Evolutionary conservation across 2,329 filamentous ascomycete genomes (phyloP), one percentile per base, ranked within the genome.

Genomic region (Alternaria incomplexa): DNA sequence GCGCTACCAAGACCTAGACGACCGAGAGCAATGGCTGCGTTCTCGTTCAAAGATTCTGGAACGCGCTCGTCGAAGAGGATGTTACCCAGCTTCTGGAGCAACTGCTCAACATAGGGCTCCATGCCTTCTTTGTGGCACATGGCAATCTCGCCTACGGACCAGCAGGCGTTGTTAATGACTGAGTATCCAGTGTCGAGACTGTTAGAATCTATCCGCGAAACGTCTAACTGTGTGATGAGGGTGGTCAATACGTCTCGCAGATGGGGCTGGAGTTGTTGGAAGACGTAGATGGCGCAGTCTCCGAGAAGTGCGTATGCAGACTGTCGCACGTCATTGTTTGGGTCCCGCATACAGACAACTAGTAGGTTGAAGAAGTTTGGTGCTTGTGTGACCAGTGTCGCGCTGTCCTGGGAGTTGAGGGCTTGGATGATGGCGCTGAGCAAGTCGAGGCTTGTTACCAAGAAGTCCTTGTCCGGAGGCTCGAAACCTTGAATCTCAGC

Each of bases 141-240:
- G 15, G 93, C 89, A 65, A 98, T 96, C 83, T 99, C 96, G 45
- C 96, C 96, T 23, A 90, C 90, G 7, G 94, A 96, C 96, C 96
- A 99, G 82, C 95, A 98, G 22, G 96, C 95, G 77, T 99, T 99
- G 86, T 98, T 99, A 63, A 98, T 90, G 28, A 98, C 94, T 63
- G 93, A 93, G 79, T 97, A 97, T 13, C 90, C 90, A 17, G 88
- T 91, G 67, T 97, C 93, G 50, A 93, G 89, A 64, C 93, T 91
- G 71, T 96, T 93, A 64, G 94, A 87, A 58, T 85, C 86, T 64
- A 93, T 91, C 69, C 81, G 75, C 13, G 70, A 73, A 40, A 97
- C 84, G 69, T 98, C 94, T 26, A 99, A 88, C 77, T 98, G 94
- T 72, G 89, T 88, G 67, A 97, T 87, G n/a, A 97, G 83, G 52